Evolutionary conservation across 495 filamentous ascomycete species (phyloP), one percentile per base, ranked within the genome.

Genomic region (Choiromyces venosus): DNA sequence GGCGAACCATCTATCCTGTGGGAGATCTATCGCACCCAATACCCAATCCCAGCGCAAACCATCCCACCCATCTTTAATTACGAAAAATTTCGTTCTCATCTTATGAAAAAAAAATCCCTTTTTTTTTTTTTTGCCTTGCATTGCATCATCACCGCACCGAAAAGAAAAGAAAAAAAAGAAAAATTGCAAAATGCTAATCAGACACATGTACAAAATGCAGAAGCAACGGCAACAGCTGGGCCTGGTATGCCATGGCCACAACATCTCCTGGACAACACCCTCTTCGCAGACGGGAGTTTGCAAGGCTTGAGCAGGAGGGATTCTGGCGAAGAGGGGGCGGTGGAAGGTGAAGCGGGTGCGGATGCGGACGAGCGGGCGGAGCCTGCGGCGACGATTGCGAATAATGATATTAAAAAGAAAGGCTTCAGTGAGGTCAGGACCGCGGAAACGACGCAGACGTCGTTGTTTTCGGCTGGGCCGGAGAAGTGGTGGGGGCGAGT

Each of bases 251-350:
- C 25, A 16, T 61, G 25, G 52, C 52, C 25, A 4, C 52, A 61
- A 61, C 52, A 61, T 29, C 69, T 77, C 36, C 75, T 77, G 40
- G 75, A 77, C 39, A 77, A 77, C 37, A 77, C 75, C 16, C 66
- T 70, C 65, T 56, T 67, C 4, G 74, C 70, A 33, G 74, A 73
- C 46, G 75, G 75, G 39, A 73, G 69, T 56, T 33, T 33, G 25
- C 52, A 33, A 29, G 52, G 52, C 9, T 61, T 61, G 52, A 12
- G 0, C 18, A 61, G 12, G 25, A 16, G 52, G 52, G 52, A 33
- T 33, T 61, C 52, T 16, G 18, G 25, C 12, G 52, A 33, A 61
- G 52, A 61, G 25, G 52, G n/a, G n/a, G 52, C 10, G 9, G 52
- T 61, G 12, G 52, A 61, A 14, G 25, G 52, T 16, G 52, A 61